Conservation (phyloP, 345 rosid genomes). For the Erodium maritimum region DNA sequence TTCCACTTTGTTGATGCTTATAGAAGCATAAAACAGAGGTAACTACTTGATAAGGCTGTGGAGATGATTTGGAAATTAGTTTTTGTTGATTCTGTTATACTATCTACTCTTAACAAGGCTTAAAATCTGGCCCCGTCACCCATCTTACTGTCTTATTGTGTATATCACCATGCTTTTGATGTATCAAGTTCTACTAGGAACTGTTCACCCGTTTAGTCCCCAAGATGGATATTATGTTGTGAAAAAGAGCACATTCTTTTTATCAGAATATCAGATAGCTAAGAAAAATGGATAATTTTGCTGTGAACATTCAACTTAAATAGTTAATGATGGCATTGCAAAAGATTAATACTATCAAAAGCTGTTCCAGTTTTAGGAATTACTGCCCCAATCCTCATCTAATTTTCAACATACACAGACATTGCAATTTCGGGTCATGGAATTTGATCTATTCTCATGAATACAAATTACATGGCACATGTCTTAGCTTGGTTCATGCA, state of each 20-base stretch:
- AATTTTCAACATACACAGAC: not conserved
- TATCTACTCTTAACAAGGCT: not conserved
- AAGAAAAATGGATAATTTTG: not conserved
- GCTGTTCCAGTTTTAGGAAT: not conserved
- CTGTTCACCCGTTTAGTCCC: not conserved
- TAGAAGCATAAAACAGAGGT: constrained; percentile 96
- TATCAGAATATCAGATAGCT: not conserved
- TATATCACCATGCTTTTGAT: no score
- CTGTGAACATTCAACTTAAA: no score
- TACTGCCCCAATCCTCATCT: not conserved
- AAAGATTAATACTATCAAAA: not conserved
- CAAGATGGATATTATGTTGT: not conserved
- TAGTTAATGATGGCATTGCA: not conserved
- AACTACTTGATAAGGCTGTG: constrained; percentile 3
- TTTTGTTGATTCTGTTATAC: not conserved
- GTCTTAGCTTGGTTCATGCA: not conserved
- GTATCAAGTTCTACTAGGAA: not conserved
- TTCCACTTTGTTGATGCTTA: constrained; percentile 92
- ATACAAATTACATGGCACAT: not conserved
- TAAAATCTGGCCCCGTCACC: not conserved
- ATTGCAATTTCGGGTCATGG: not conserved
- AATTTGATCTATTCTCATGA: not conserved
- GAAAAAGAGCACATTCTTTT: not conserved
- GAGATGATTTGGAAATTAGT: not conserved
- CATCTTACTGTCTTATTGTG: not conserved